Conservation (phyloP, 1,284 basidiomycete genomes). For the Moesziomyces aphidis region DNA sequence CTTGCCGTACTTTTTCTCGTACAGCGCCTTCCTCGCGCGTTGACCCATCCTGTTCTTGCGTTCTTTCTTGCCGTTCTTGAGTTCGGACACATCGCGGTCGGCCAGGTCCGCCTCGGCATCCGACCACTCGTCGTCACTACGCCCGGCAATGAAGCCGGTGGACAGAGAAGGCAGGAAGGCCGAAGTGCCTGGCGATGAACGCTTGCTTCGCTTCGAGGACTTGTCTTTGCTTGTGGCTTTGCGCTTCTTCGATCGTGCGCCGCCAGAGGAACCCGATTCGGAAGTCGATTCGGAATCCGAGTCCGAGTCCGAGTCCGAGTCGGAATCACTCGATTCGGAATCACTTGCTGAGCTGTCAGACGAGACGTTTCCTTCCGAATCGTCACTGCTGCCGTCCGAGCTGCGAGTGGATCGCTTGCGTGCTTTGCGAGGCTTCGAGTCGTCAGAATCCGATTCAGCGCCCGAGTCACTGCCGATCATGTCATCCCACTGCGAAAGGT, state of each 20-base stretch:
- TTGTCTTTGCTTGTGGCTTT: slow-evolving; percentile 9
- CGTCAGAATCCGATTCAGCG: slow-evolving; percentile 24
- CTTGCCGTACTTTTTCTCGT: slow-evolving; percentile 95
- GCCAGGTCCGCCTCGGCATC: slow-evolving; percentile 79
- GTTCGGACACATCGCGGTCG: slow-evolving; percentile 70
- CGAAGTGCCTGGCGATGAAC: slow-evolving; percentile 70
- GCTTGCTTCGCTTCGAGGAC: slow-evolving; percentile 10
- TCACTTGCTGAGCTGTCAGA: slow-evolving; percentile 31
- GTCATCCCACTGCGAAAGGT: slow-evolving; percentile 48
- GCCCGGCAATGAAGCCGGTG: slow-evolving; percentile 80
- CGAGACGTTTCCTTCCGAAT: background rate
- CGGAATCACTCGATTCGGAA: slow-evolving; percentile 67
- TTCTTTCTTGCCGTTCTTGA: slow-evolving; percentile 43
- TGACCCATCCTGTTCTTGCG: slow-evolving; percentile 93
- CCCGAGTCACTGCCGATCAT: slow-evolving; percentile 43
- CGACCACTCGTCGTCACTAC: slow-evolving; percentile 77
- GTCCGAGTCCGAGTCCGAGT: slow-evolving; percentile 55
- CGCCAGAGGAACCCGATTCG: slow-evolving; percentile 37
- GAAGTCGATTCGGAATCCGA: slow-evolving; percentile 33
- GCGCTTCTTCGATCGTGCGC: slow-evolving; percentile 12
- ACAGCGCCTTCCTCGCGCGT: slow-evolving; percentile 90
- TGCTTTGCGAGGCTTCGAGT: background rate
- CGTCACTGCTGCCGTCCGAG: slow-evolving; percentile 16
- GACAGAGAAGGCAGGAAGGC: slow-evolving; percentile 89
- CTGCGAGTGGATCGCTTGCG: background rate